These are phyloP conservation scores for Naematelia encephala DNA, from an alignment of 768 basidiomycete genomes.

Conservation along the genomic window DNA sequence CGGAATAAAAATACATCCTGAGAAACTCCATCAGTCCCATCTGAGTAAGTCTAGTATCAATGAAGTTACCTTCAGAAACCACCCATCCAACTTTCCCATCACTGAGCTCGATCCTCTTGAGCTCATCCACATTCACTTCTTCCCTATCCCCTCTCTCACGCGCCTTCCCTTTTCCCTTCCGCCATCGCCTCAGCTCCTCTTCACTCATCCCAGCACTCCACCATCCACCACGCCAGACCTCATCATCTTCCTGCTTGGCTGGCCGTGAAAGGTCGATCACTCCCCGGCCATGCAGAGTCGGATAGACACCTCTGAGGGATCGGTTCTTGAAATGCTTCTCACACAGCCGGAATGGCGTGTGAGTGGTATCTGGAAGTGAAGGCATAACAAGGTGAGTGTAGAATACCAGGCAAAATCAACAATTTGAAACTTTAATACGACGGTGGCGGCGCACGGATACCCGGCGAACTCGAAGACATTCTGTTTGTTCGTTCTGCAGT, in stretches of 20 bases:
- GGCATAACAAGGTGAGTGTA: background rate
- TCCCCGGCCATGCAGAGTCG: constrained; percentile 19
- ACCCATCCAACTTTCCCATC: constrained; percentile 31
- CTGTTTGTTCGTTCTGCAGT: background rate
- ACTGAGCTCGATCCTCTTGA: constrained; percentile 15
- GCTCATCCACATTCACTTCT: constrained; percentile 5
- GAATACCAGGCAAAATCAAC: background rate
- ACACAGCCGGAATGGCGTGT: constrained; percentile 34
- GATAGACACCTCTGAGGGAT: constrained; percentile 10
- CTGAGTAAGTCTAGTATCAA: too few relatives aligned
- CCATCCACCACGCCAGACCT: constrained; percentile 43
- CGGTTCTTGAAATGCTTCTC: constrained; percentile 46
- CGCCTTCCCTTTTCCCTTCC: constrained; percentile 30
- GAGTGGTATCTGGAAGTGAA: constrained; percentile 5
- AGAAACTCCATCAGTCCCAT: background rate
- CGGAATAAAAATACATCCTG: constrained; percentile 83
- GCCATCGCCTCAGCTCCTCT: constrained; percentile 1
- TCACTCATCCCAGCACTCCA: constrained; percentile 21
- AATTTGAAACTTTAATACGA: background rate
- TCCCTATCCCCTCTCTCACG: constrained; percentile 22
- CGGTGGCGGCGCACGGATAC: background rate
- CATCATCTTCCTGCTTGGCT: constrained; percentile 28
- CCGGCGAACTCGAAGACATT: background rate
- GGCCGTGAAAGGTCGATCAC: constrained; percentile 44
- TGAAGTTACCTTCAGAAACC: constrained; percentile 35